phyloP scores from a whole-genome alignment of 768 basidiomycete genomes.

The Amanita polypyramis region DNA sequence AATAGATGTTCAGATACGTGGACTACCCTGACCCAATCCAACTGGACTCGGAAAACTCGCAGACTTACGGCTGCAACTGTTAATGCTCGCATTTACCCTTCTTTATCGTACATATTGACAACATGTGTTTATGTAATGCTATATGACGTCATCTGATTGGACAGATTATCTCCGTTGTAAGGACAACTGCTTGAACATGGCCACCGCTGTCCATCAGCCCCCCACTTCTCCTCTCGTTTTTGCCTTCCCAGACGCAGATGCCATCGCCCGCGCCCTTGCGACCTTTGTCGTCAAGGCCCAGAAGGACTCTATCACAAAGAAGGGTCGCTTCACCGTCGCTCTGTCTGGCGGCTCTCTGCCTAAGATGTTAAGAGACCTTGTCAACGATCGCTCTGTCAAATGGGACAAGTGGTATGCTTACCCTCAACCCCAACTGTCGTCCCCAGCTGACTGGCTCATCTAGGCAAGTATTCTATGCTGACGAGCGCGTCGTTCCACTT shows the following conservation, averaged over 20 bases:
- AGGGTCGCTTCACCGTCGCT: slow-evolving; percentile 86
- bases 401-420: slow-evolving; percentile 87
- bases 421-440: neutral
- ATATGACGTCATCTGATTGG: slow-evolving; percentile 1
- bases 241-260: slow-evolving; percentile 49
- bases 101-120: neutral
- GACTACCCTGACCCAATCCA: slow-evolving; percentile 99
- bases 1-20: slow-evolving; percentile 55
- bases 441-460: neutral
- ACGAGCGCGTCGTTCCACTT: slow-evolving; percentile 91
- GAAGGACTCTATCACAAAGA: slow-evolving; percentile 80
- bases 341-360: slow-evolving; percentile 92
- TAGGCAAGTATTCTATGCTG: slow-evolving; percentile 97
- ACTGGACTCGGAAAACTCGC: slow-evolving; percentile 86
- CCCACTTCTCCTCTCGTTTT: slow-evolving; percentile 60
- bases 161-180: neutral
- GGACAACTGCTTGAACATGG: slow-evolving; percentile 16
- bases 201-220: slow-evolving; percentile 33
- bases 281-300: slow-evolving; percentile 80
- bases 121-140: slow-evolving; percentile 1
- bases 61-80: slow-evolving; percentile 90
- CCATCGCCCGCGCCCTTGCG: slow-evolving; percentile 60
- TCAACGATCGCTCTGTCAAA: slow-evolving; percentile 51
- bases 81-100: slow-evolving; percentile 20
- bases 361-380: slow-evolving; percentile 64